These are phyloP conservation scores for Ramularia endophylla DNA, from an alignment of 2,329 filamentous ascomycete species.

Conservation along the genomic window DNA sequence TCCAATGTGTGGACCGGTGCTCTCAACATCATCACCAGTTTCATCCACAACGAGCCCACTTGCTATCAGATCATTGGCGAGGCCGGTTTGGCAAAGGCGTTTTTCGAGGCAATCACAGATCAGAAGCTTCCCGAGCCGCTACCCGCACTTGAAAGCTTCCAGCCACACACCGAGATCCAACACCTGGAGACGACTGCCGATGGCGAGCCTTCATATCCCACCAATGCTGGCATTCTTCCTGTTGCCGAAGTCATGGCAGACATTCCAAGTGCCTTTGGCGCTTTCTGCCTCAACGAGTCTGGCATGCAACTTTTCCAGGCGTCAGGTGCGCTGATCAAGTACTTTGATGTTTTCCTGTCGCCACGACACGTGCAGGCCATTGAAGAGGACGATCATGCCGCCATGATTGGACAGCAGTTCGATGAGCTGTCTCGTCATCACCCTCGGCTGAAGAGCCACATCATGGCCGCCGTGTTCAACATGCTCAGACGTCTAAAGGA, in stretches of 20 bases:
- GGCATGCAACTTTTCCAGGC: slow-evolving; percentile 83
- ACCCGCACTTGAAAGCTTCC: slow-evolving; percentile 20
- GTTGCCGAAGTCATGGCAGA: slow-evolving; percentile 81
- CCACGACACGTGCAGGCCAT: slow-evolving; percentile 81
- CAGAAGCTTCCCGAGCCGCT: slow-evolving; percentile 20
- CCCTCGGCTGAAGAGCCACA: slow-evolving; percentile 70
- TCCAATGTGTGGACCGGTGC: slow-evolving; percentile 95
- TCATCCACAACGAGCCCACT: slow-evolving; percentile 98
- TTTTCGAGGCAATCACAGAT: slow-evolving; percentile 70
- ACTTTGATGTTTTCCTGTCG: slow-evolving; percentile 96
- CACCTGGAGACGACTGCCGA: slow-evolving; percentile 12
- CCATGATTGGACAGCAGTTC: slow-evolving; percentile 73
- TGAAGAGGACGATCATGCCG: slow-evolving; percentile 63
- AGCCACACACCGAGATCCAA: slow-evolving; percentile 6
- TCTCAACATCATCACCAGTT: slow-evolving; percentile 85
- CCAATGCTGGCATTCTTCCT: slow-evolving; percentile 63
- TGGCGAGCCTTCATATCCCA: slow-evolving; percentile 23
- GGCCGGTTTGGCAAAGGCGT: slow-evolving; percentile 79
- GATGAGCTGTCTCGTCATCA: slow-evolving; percentile 95
- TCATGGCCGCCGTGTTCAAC: slow-evolving; percentile 77
- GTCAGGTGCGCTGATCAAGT: slow-evolving; percentile 76
- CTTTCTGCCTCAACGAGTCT: slow-evolving; percentile 83
- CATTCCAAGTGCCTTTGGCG: slow-evolving; percentile 82
- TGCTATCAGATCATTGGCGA: slow-evolving; percentile 96
- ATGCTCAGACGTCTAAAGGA: slow-evolving; percentile 80